A percentile compares a stretch with the other conserved stretches of the same genome.
Evolutionary conservation across 2,329 filamentous ascomycete species (phyloP).

Genomic region (Daldinia sp.): DNA sequence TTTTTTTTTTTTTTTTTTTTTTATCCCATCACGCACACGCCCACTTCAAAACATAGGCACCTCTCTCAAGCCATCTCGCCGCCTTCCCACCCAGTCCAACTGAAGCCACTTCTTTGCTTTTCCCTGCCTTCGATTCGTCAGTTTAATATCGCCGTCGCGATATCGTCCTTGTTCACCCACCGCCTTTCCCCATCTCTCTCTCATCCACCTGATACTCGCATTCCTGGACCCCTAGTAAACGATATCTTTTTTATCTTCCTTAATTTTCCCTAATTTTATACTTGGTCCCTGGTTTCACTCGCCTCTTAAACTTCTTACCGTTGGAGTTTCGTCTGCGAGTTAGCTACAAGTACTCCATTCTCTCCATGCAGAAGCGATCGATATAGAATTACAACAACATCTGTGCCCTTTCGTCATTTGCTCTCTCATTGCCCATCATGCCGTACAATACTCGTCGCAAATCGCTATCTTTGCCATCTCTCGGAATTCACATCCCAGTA

Average conservation of each 20-base stretch:
- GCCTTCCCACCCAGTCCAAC: constrained; percentile 25
- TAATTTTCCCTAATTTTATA: constrained; percentile 32
- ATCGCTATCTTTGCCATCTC: constrained; percentile 89
- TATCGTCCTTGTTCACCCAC: constrained; percentile 44
- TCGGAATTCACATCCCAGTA: constrained; percentile 88
- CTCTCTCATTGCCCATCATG: constrained; percentile 64
- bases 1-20: constrained; percentile 39
- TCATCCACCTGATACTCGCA: constrained; percentile 13
- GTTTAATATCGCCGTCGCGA: constrained; percentile 41
- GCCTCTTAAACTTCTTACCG: constrained; percentile 35
- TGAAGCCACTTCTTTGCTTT: constrained; percentile 34
- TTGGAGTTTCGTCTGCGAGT: constrained; percentile 34
- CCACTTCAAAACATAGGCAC: constrained; percentile 22
- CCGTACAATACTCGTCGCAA: constrained; percentile 97
- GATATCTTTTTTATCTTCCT: constrained; percentile 26
- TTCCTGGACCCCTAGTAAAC: constrained; percentile 19
- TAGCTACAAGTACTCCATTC: constrained; percentile 42
- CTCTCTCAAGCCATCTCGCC: constrained; percentile 34
- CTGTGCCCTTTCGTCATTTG: constrained; percentile 35
- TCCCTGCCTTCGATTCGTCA: constrained; percentile 38
- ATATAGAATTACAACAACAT: constrained; percentile 44
- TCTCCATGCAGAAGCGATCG: constrained; percentile 46
- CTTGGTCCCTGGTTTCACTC: constrained; percentile 30
- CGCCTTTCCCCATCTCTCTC: constrained; percentile 36
- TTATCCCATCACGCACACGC: constrained; percentile 22